Evolutionary conservation across 768 basidiomycete genomes (phyloP), one percentile per base, ranked within the genome.

Genomic region (Suillus subalutaceus): DNA sequence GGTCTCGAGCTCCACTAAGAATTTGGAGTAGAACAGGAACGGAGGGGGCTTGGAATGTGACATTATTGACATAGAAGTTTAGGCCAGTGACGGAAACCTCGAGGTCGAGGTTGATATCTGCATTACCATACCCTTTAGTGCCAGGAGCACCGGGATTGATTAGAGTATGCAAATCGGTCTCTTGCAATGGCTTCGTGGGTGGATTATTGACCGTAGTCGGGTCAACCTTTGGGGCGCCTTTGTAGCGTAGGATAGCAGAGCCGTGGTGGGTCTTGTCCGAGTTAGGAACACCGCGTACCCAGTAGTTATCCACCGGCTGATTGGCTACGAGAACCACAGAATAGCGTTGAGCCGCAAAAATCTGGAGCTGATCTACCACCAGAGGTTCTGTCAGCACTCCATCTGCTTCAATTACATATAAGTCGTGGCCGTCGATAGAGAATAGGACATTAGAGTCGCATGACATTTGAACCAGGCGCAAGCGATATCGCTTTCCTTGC

Each of bases 241-340:
- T 65, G 71, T 88, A 88, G 15, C 83, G 81, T 7, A 87, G 73
- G 58, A 87, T 85, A 1, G 85, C 88, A 16, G 83, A 85, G 72
- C 85, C 86, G 8, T 76, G 78, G 1, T 79, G 79, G 18, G 66
- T 66, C 3, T 62, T 68, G 8, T 69, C 58, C 2, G 67, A 8
- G 16, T 32, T 73, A 4, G 82, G 78, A n/a, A 73, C 18, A 1
- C 84, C 79, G 20, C 83, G 81, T 26, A 87, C 78, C 85, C 85
- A 88, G 74, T 88, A 67, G 65, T 80, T 80, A 43, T 66, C 74
- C 3, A 79, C 69, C 0, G 73, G 41, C 55, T 79, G 76, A 59
- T 79, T 70, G n/a, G 78, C 80, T 7, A 66, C 67, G 18, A 77
- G 71, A 52, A 78, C 63, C 38, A 77, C 69, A 23, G 76, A 77